Percentiles rank a stretch among this genome's conserved stretches.
These are phyloP conservation scores for Lactarius sp. DNA, from an alignment of 768 basidiomycete genomes.

Conservation along the genomic window DNA sequence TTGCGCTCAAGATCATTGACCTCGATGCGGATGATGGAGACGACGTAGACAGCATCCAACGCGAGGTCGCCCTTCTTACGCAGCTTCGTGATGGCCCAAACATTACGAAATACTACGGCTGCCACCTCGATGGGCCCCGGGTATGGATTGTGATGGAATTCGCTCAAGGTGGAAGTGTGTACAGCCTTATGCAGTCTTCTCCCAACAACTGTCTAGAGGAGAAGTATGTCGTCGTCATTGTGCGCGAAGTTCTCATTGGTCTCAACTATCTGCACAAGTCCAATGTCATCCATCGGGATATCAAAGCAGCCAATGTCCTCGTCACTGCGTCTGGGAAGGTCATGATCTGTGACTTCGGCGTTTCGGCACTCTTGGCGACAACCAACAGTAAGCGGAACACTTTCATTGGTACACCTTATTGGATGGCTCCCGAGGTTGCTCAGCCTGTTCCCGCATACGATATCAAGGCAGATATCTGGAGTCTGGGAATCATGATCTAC, in stretches of 20 bases:
- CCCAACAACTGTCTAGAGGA: constrained; percentile 78
- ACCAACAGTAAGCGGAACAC: constrained; percentile 91
- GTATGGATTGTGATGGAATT: constrained; percentile 99
- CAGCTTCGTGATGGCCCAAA: constrained; percentile 88
- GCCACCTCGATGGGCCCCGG: constrained; percentile 88
- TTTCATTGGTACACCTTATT: constrained; percentile 94
- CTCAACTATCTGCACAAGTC: constrained; percentile 90
- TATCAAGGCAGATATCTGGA: constrained; percentile 98
- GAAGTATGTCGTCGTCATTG: constrained; percentile 80
- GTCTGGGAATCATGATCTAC: constrained; percentile 90
- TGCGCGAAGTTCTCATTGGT: constrained; percentile 83
- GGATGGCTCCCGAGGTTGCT: constrained; percentile 99
- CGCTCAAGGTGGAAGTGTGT: constrained; percentile 91
- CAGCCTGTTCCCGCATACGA: constrained; percentile 88
- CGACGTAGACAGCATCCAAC: constrained; percentile 94
- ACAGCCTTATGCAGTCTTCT: constrained; percentile 87
- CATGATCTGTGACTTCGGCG: constrained; percentile 97
- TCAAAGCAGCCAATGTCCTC: constrained; percentile 96
- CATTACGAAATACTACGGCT: constrained; percentile 95
- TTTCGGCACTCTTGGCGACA: constrained; percentile 85
- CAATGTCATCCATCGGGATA: constrained; percentile 93
- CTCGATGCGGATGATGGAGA: constrained; percentile 88
- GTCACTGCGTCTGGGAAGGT: constrained; percentile 85
- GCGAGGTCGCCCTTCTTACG: constrained; percentile 87
- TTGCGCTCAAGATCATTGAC: constrained; percentile 98